Percentiles rank a stretch among this genome's conserved stretches.
These are phyloP conservation scores for Globisporangium okanoganense DNA, from an alignment of 352 stramenopile species.

Conservation along the genomic window DNA sequence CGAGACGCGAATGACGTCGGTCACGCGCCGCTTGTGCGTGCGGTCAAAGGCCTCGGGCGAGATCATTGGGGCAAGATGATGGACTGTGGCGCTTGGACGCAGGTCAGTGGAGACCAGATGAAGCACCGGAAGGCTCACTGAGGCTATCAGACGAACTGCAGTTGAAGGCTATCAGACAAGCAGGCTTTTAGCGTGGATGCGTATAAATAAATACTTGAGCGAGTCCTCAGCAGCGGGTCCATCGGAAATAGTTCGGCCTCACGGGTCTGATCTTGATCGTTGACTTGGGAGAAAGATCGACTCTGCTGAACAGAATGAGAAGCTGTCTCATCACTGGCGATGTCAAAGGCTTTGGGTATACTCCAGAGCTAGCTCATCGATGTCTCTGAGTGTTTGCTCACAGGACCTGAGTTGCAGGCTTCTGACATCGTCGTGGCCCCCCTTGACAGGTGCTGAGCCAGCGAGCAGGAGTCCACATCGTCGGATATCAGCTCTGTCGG, in stretches of 20 bases:
- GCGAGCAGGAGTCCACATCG: not conserved
- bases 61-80: conserved; percentile 52
- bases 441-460: not conserved
- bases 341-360: not conserved
- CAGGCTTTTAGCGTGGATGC: too few species aligned
- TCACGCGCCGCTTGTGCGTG: conserved; percentile 40
- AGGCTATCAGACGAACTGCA: not conserved
- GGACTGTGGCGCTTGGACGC: not conserved
- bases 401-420: not conserved
- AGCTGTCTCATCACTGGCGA: not conserved
- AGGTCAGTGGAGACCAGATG: not conserved
- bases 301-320: not conserved
- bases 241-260: not conserved
- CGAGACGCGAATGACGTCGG: conserved; percentile 59
- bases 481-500: not conserved
- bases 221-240: not conserved
- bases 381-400: not conserved
- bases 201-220: too few species aligned
- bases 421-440: not conserved
- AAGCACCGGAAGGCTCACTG: not conserved
- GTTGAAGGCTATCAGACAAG: too few species aligned
- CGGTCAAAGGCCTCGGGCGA: conserved; percentile 42
- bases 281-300: not conserved
- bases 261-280: not conserved
- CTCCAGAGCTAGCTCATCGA: not conserved